Evolutionary conservation across 164 flowering plant genomes (phyloP).

Genomic region (Protea cynaroides): DNA sequence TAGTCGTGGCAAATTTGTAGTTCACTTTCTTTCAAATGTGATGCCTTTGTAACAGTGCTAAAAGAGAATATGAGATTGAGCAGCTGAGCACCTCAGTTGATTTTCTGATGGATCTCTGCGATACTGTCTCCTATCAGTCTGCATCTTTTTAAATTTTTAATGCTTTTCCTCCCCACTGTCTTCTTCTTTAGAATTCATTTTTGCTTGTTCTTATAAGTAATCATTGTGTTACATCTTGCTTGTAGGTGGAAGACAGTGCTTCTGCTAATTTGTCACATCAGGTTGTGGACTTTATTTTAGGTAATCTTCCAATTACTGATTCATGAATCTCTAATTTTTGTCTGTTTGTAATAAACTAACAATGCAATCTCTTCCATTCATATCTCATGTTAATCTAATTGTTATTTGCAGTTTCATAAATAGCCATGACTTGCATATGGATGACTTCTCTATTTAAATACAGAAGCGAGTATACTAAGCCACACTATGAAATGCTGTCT

Average conservation of each 20-base stretch:
- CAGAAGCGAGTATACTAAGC: no score
- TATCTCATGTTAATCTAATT: background rate
- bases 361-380: constrained; percentile 1
- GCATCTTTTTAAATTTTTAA: background rate
- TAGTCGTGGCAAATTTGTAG: background rate
- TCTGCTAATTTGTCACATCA: constrained; percentile 75
- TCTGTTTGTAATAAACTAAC: background rate
- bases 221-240: no score
- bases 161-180: no score
- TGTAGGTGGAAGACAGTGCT: constrained; percentile 43
- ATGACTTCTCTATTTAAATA: background rate
- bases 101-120: constrained; percentile 80
- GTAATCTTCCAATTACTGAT: constrained; percentile 23
- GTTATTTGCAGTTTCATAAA: background rate
- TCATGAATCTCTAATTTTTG: background rate
- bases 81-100: constrained; percentile 65
- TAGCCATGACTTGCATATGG: background rate
- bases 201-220: no score
- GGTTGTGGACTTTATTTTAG: constrained; percentile 82
- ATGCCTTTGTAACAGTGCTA: constrained; percentile 35
- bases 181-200: background rate
- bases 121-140: constrained; percentile 35
- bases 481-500: no score
- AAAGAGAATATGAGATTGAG: constrained; percentile 49
- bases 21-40: no score